Percentiles rank a stretch among this genome's conserved stretches.
Conservation (phyloP, 257 asterid species). For the Thymus quinquecostatus region DNA sequence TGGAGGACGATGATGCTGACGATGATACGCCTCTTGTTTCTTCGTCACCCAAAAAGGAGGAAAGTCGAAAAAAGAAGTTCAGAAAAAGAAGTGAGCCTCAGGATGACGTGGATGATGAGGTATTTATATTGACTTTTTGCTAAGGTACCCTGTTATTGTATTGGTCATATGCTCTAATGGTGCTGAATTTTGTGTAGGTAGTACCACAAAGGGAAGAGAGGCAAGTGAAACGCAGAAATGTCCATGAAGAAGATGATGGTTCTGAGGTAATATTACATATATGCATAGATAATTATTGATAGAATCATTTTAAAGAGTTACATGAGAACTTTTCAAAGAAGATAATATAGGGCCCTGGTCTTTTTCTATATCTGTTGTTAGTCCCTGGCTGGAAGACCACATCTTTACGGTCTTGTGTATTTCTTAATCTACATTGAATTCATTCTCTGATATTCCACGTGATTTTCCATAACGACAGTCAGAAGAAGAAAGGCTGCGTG, state of each 20-base stretch:
- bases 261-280: slow-evolving; percentile 62
- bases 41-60: slow-evolving; percentile 54
- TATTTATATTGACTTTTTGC: no score
- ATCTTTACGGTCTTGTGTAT: slow-evolving; percentile 10
- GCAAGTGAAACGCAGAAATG: slow-evolving; percentile 61
- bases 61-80: slow-evolving; percentile 60
- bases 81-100: slow-evolving; percentile 75
- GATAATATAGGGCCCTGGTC: slow-evolving; percentile 22
- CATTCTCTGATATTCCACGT: slow-evolving; percentile 18
- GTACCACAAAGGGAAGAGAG: slow-evolving; percentile 48
- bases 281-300: not conserved
- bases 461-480: slow-evolving; percentile 53
- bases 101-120: slow-evolving; percentile 68
- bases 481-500: slow-evolving; percentile 86
- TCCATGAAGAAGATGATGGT: slow-evolving; percentile 60
- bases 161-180: no score
- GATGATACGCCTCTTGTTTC: slow-evolving; percentile 46
- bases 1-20: slow-evolving; percentile 81
- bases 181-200: slow-evolving; percentile 8
- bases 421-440: not conserved
- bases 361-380: slow-evolving; percentile 21
- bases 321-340: slow-evolving; percentile 10
- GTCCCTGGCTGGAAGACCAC: not conserved
- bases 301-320: slow-evolving; percentile 6
- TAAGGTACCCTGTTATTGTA: no score